These are phyloP conservation scores for Diaporthe citriasiana DNA, from an alignment of 2,329 filamentous ascomycete species.

Conservation along the genomic window DNA sequence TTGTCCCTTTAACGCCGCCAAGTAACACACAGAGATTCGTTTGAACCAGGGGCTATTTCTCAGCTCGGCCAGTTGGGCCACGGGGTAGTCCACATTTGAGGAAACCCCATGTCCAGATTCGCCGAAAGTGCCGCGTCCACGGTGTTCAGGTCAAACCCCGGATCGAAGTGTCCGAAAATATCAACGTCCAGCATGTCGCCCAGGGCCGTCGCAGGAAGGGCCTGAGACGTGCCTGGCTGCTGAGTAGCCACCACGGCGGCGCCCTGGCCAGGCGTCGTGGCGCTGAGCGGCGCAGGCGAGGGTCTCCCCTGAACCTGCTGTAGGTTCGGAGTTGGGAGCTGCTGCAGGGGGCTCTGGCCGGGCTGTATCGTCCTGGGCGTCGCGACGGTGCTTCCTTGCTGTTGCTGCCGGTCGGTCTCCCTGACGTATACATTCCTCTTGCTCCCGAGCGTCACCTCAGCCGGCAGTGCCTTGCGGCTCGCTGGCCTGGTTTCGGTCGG, in stretches of 20 bases:
- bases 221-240: slow-evolving; percentile 6
- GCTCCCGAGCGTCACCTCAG: slow-evolving; percentile 11
- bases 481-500: not conserved
- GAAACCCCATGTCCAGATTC: slow-evolving; percentile 67
- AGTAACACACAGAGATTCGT: too few species aligned
- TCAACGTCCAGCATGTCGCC: slow-evolving; percentile 62
- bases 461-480: slow-evolving; percentile 44
- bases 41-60: not conserved
- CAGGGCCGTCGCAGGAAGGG: slow-evolving; percentile 39
- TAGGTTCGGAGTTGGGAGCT: not conserved
- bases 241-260: not conserved
- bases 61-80: slow-evolving; percentile 42
- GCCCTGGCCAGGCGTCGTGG: not conserved
- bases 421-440: not conserved
- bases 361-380: slow-evolving; percentile 10
- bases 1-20: not conserved
- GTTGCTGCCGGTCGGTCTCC: slow-evolving; percentile 2
- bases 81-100: slow-evolving; percentile 61
- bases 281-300: not conserved
- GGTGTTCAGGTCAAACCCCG: slow-evolving; percentile 66
- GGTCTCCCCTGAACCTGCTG: not conserved
- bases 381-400: not conserved
- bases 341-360: not conserved
- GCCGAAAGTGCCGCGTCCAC: slow-evolving; percentile 69
- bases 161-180: slow-evolving; percentile 68